A percentile compares a stretch with the other conserved stretches of the same genome.
Evolutionary conservation across 306 rosid species (phyloP).

Genomic region (Vigna unguiculata): DNA sequence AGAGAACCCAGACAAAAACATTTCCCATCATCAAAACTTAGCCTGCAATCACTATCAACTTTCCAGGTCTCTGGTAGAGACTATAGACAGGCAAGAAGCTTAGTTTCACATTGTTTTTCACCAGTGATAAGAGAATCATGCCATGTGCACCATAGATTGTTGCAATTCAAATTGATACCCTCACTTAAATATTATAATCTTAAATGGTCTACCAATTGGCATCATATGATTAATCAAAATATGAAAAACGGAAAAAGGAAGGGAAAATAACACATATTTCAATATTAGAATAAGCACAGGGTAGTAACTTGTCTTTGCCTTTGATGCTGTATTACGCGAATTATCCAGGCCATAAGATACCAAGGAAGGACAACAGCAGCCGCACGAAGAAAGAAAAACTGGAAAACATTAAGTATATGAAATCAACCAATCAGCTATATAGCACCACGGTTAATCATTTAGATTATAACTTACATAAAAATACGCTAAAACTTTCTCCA

Average conservation of each 20-base stretch:
- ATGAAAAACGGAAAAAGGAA: background rate
- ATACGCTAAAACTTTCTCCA: slow-evolving; percentile 54
- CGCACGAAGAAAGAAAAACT: slow-evolving; percentile 68
- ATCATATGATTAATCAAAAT: slow-evolving; percentile 32
- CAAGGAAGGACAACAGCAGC: slow-evolving; percentile 70
- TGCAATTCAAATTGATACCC: background rate
- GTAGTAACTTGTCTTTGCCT: slow-evolving; percentile 70
- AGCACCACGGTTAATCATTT: background rate
- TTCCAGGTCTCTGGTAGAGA: slow-evolving; percentile 11
- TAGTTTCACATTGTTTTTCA: slow-evolving; percentile 1
- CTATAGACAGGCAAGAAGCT: slow-evolving; percentile 22
- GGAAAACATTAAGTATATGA: slow-evolving; percentile 29
- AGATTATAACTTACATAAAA: slow-evolving; percentile 59
- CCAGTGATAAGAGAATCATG: background rate
- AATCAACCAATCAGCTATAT: slow-evolving; percentile 13
- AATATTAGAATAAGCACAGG: slow-evolving; percentile 38
- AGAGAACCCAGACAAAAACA: slow-evolving; percentile 9
- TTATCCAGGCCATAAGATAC: slow-evolving; percentile 69
- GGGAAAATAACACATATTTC: slow-evolving; percentile 7
- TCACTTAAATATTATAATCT: background rate
- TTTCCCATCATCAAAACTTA: background rate
- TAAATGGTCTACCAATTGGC: slow-evolving; percentile 20
- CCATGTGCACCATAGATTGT: background rate
- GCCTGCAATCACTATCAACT: slow-evolving; percentile 29
- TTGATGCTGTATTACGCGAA: slow-evolving; percentile 61